Conservation (phyloP, 139 green algal genomes). For the Coelastrella sp. region DNA sequence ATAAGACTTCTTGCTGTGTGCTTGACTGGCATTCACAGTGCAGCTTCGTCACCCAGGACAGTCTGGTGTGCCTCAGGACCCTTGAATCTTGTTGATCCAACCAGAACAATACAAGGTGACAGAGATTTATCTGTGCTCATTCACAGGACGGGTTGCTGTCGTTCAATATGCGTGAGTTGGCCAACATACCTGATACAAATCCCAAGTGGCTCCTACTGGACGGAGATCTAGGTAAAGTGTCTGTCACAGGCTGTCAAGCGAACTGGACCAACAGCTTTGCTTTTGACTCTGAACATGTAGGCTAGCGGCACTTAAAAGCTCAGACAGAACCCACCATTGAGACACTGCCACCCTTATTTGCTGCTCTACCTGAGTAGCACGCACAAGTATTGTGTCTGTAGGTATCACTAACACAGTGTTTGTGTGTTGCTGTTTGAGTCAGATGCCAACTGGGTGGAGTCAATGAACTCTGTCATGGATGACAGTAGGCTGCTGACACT, state of each 20-base stretch:
- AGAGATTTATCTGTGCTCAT: not conserved
- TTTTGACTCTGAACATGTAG: too few relatives aligned
- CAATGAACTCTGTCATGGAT: conserved; percentile 93
- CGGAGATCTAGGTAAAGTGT: not conserved
- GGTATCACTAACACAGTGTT: too few relatives aligned
- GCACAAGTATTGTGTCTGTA: too few relatives aligned
- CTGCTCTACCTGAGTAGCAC: too few relatives aligned
- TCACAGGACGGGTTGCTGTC: conserved; percentile 81
- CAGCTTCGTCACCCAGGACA: not conserved
- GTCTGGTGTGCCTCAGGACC: not conserved
- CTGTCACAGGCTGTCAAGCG: too few relatives aligned
- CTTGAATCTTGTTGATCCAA: too few relatives aligned
- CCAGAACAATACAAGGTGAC: not conserved
- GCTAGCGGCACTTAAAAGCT: too few relatives aligned
- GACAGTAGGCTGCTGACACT: conserved; percentile 91
- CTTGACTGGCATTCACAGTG: not conserved
- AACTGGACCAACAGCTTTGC: too few relatives aligned
- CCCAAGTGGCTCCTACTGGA: conserved; percentile 93
- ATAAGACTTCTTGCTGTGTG: not conserved
- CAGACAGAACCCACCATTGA: too few relatives aligned
- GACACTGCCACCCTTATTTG: too few relatives aligned
- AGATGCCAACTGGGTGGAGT: conserved; percentile 72
- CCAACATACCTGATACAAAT: conserved; percentile 85
- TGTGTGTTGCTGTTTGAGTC: not conserved
- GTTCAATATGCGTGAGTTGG: conserved; percentile 90